Evolutionary conservation across 768 basidiomycete species (phyloP).

Genomic region (Paxillus rubicundulus): DNA sequence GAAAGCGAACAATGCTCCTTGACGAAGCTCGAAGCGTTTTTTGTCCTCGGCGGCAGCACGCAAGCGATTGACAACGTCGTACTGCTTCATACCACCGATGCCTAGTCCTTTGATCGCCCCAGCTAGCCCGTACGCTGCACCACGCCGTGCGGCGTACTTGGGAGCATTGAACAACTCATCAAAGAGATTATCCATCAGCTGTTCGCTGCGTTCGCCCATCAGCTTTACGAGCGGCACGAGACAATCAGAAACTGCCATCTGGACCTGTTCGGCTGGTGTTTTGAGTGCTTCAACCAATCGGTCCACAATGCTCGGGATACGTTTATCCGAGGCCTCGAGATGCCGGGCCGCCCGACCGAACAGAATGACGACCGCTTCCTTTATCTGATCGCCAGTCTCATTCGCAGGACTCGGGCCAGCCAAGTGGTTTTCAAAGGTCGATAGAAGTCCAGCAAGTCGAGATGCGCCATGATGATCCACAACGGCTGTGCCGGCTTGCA

Average conservation of each 20-base stretch:
- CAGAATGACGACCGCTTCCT: conserved; percentile 92
- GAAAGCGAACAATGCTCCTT: conserved; percentile 93
- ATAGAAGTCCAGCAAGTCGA: conserved; percentile 70
- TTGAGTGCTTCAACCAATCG: conserved; percentile 85
- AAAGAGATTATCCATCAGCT: conserved; percentile 74
- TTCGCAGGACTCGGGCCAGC: conserved; percentile 49
- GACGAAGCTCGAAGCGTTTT: conserved; percentile 79
- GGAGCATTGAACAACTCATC: conserved; percentile 71
- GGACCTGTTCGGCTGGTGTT: conserved; percentile 95
- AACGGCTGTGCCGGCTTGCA: conserved; percentile 76
- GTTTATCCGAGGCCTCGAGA: conserved; percentile 69
- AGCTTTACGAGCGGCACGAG: conserved; percentile 79
- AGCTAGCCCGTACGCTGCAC: conserved; percentile 94
- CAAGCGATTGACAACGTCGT: conserved; percentile 71
- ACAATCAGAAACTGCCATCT: conserved; percentile 95
- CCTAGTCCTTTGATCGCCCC: conserved; percentile 93
- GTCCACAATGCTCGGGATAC: conserved; percentile 80
- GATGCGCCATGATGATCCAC: conserved; percentile 81
- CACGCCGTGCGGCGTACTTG: conserved; percentile 94
- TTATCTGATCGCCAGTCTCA: conserved; percentile 82
- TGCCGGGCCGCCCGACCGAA: conserved; percentile 92
- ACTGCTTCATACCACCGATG: conserved; percentile 80
- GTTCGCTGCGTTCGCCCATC: conserved; percentile 48
- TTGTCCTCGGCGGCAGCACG: conserved; percentile 83
- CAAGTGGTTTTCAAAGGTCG: conserved; percentile 79